Percentiles rank a stretch among this genome's conserved stretches.
These are phyloP conservation scores for Cunninghamia lanceolata DNA, from an alignment of 75 land plant species.

Conservation along the genomic window DNA sequence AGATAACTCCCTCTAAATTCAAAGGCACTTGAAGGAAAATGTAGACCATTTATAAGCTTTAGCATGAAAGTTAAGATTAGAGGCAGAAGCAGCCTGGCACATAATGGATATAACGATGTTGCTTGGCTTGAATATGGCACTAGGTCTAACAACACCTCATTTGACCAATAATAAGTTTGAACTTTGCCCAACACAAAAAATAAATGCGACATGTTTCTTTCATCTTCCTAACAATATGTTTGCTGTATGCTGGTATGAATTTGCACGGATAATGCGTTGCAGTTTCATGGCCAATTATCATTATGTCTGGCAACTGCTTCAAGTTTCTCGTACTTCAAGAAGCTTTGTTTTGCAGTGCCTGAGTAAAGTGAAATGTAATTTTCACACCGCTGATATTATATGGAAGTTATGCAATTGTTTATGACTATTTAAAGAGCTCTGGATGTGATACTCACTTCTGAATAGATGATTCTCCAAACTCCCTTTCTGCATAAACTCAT, in stretches of 20 bases:
- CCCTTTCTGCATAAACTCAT: conserved; percentile 75
- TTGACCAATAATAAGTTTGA: not conserved
- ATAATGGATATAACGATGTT: not conserved
- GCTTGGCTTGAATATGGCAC: not conserved
- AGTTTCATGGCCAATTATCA: not conserved
- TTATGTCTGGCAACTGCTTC: not conserved
- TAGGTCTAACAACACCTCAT: not conserved
- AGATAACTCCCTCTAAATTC: not conserved
- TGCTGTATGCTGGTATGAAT: not conserved
- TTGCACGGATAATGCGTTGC: not conserved
- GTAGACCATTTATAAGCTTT: not conserved
- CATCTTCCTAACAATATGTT: not conserved
- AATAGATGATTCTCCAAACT: conserved; percentile 76
- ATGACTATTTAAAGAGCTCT: not conserved
- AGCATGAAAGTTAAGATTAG: not conserved
- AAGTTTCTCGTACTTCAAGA: not conserved
- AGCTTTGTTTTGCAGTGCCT: not conserved
- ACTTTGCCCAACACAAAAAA: not conserved
- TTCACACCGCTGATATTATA: not conserved
- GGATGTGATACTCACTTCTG: conserved; percentile 36
- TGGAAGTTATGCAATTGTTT: not conserved
- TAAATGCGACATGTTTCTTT: not conserved
- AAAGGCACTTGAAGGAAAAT: not conserved
- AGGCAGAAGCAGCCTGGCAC: not conserved
- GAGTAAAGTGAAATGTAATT: not conserved